phyloP scores from a whole-genome alignment of 345 rosid species.

The Euclidium syriacum region DNA sequence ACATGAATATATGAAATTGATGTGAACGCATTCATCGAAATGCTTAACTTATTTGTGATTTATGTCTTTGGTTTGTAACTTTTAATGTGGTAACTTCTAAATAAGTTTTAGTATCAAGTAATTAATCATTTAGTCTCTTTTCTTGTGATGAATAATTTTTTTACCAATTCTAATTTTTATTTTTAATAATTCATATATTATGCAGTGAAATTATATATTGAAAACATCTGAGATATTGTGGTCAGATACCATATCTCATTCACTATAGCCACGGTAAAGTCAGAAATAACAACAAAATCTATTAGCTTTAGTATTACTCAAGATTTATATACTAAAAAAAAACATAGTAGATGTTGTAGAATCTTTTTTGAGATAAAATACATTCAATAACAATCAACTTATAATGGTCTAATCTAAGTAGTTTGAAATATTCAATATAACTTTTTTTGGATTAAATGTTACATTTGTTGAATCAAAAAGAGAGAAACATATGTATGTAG shows the following conservation, averaged over 20 bases:
- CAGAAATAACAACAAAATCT: background rate
- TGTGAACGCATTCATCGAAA: slow-evolving; percentile 16
- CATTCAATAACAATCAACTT: background rate
- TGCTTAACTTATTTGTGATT: slow-evolving; percentile 2
- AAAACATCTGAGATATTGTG: background rate
- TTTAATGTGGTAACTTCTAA: background rate
- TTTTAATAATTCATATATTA: background rate
- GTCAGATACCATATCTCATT: background rate
- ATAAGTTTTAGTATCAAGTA: slow-evolving; percentile 2
- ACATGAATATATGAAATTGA: slow-evolving; percentile 10
- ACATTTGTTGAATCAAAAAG: no score
- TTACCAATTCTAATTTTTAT: background rate
- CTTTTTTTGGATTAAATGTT: no score
- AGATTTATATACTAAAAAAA: no score
- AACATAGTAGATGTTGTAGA: background rate
- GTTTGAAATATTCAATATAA: no score
- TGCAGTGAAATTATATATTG: background rate
- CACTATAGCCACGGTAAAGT: background rate
- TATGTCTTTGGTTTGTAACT: background rate
- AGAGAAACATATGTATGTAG: no score
- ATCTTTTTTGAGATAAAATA: background rate
- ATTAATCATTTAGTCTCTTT: background rate
- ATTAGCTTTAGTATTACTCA: background rate
- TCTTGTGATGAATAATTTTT: background rate
- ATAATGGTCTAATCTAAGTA: no score